A percentile compares a stretch with the other conserved stretches of the same genome.
Conservation (phyloP, 2,329 filamentous ascomycete species). For the Ophiostoma triangulosporum region DNA sequence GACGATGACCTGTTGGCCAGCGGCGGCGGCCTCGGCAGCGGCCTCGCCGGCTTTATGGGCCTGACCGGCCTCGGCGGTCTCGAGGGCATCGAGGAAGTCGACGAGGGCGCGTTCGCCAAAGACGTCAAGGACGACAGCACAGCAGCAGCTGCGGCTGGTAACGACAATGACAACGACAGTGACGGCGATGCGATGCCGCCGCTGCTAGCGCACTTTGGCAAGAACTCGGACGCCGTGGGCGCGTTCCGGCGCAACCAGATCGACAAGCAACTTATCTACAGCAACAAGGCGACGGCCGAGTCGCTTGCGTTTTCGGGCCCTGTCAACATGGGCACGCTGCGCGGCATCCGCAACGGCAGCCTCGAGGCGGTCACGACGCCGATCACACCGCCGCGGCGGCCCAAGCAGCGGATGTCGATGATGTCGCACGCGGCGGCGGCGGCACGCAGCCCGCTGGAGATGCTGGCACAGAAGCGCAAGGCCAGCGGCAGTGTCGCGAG, state of each 20-base stretch:
- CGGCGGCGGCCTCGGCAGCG: not conserved
- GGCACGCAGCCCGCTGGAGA: slow-evolving; percentile 36
- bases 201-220: slow-evolving; percentile 53
- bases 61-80: not conserved
- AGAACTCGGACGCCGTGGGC: slow-evolving; percentile 54
- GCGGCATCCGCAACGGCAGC: slow-evolving; percentile 51
- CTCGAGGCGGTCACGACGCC: slow-evolving; percentile 52
- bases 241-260: slow-evolving; percentile 62
- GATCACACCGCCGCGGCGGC: slow-evolving; percentile 53
- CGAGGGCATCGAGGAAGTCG: not conserved
- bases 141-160: not conserved
- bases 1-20: not conserved
- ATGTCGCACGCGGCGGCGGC: slow-evolving; percentile 21
- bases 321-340: slow-evolving; percentile 45
- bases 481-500: not conserved
- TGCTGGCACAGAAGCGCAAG: slow-evolving; percentile 40
- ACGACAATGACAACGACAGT: not conserved
- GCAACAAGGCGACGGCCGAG: slow-evolving; percentile 46
- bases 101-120: not conserved
- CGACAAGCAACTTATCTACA: slow-evolving; percentile 46
- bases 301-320: slow-evolving; percentile 49
- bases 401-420: slow-evolving; percentile 31
- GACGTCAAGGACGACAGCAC: slow-evolving; percentile 20
- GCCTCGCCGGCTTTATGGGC: not conserved
- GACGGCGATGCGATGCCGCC: slow-evolving; percentile 30